Conservation (phyloP, 768 basidiomycete species). For the Termitomyces sp. region DNA sequence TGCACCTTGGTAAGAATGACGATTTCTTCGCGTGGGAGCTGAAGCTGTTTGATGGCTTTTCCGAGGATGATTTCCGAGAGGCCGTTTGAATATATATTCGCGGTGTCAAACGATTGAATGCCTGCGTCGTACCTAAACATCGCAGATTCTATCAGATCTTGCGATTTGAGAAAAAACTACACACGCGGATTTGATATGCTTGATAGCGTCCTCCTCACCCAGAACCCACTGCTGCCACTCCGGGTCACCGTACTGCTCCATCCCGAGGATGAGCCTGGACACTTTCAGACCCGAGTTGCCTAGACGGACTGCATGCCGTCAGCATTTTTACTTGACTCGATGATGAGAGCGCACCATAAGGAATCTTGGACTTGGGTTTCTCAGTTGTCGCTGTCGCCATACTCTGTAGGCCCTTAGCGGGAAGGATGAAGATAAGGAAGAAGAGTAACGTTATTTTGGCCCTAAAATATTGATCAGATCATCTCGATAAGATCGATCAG, state of each 20-base stretch:
- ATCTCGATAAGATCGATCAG: no score
- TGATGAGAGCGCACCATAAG: no score
- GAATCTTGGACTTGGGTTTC: no score
- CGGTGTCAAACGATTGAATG: conserved; percentile 62
- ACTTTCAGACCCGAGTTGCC: conserved; percentile 60
- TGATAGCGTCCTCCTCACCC: conserved; percentile 45
- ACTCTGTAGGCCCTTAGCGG: no score
- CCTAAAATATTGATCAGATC: no score
- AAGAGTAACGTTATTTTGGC: no score
- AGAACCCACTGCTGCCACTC: no score
- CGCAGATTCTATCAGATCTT: neutral
- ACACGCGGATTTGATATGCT: conserved; percentile 33
- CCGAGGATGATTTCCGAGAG: conserved; percentile 66
- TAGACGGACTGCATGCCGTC: conserved; percentile 34
- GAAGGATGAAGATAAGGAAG: no score
- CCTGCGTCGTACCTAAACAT: conserved; percentile 41
- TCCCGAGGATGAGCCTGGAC: conserved; percentile 64
- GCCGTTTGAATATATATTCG: conserved; percentile 61
- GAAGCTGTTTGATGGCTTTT: conserved; percentile 66
- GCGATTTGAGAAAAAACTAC: neutral
- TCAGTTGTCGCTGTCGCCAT: no score
- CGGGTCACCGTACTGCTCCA: conserved; percentile 58
- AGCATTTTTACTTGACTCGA: neutral
- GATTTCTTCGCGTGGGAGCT: conserved; percentile 19
- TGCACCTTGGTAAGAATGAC: conserved; percentile 30